Conservation (phyloP, 352 stramenopile species). For the Phytophthora brassicae region DNA sequence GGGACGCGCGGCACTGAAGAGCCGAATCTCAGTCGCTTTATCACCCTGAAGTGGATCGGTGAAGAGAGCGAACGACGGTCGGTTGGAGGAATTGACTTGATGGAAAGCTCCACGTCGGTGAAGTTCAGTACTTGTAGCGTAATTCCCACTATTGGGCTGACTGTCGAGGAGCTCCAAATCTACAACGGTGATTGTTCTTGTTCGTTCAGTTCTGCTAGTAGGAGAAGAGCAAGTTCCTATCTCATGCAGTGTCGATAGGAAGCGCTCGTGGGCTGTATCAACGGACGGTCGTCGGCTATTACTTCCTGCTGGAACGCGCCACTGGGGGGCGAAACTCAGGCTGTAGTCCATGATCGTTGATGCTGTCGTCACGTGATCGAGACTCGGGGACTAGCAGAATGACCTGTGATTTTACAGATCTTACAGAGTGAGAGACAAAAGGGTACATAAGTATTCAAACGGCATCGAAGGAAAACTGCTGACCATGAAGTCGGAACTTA, state of each 20-base stretch:
- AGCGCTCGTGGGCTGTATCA: slow-evolving; percentile 8
- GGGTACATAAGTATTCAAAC: too few species aligned
- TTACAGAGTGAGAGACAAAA: too few species aligned
- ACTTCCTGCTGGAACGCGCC: slow-evolving; percentile 5
- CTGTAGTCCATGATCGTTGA: slow-evolving; percentile 18
- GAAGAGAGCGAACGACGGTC: slow-evolving; percentile 30
- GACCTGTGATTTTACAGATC: too few species aligned
- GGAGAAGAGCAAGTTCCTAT: slow-evolving; percentile 6
- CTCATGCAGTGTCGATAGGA: slow-evolving; percentile 17
- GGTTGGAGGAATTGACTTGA: slow-evolving; percentile 30
- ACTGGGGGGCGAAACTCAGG: slow-evolving; percentile 4
- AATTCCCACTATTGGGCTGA: slow-evolving; percentile 12
- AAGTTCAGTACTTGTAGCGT: slow-evolving; percentile 10
- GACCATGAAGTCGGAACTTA: too few species aligned
- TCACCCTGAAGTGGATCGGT: slow-evolving; percentile 41
- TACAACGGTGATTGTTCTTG: slow-evolving; percentile 31
- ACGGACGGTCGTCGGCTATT: slow-evolving; percentile 17
- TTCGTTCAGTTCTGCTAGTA: slow-evolving; percentile 12
- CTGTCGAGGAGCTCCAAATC: slow-evolving; percentile 26
- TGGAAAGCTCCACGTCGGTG: slow-evolving; percentile 12
- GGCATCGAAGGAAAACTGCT: too few species aligned
- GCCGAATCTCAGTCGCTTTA: slow-evolving; percentile 28
- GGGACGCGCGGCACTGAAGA: slow-evolving; percentile 30
- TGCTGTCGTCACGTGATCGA: slow-evolving; percentile 17
- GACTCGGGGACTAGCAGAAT: too few species aligned